Conservation (phyloP, 2,329 filamentous ascomycete genomes). For the Ascochyta koolunga region DNA sequence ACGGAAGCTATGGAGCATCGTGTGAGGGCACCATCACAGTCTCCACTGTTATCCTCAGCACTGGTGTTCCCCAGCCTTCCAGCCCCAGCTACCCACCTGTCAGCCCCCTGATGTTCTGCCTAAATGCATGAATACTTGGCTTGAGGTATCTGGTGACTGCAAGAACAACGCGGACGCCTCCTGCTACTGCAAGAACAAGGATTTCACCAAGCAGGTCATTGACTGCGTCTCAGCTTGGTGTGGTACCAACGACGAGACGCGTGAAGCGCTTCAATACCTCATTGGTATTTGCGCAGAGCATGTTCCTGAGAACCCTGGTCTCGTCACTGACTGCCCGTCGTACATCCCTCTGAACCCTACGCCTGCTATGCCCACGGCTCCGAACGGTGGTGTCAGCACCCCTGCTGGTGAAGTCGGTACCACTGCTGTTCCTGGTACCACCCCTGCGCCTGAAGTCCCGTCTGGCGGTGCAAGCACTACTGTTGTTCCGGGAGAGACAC, state of each 20-base stretch:
- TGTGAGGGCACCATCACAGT: constrained; percentile 23
- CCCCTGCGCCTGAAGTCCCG: constrained; percentile 13
- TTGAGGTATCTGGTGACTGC: constrained; percentile 72
- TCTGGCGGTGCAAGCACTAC: constrained; percentile 12
- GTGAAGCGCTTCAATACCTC: constrained; percentile 79
- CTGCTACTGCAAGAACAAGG: constrained; percentile 85
- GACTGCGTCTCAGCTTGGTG: constrained; percentile 79
- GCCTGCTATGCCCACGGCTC: constrained; percentile 12
- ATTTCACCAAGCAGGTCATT: constrained; percentile 81
- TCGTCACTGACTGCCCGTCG: constrained; percentile 75
- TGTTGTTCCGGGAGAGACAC: constrained; percentile 15
- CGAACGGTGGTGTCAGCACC: constrained; percentile 26
- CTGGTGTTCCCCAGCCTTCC: constrained; percentile 25
- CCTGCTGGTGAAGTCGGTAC: constrained; percentile 6
- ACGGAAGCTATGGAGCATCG: constrained; percentile 21
- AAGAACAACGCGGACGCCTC: constrained; percentile 78
- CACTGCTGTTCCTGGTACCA: constrained; percentile 4
- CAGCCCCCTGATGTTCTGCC: constrained; percentile 73
- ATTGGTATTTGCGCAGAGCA: constrained; percentile 86
- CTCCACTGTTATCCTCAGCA: constrained; percentile 14
- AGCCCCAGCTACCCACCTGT: constrained; percentile 32
- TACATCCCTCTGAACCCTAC: constrained; percentile 55
- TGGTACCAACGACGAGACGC: constrained; percentile 66
- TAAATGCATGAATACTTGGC: constrained; percentile 90
- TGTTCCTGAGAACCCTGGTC: constrained; percentile 78